Percentiles rank a stretch among this genome's conserved stretches.
Evolutionary conservation across 371 early-diverging fungal genomes (phyloP).

Genomic region (Circinella umbellata): DNA sequence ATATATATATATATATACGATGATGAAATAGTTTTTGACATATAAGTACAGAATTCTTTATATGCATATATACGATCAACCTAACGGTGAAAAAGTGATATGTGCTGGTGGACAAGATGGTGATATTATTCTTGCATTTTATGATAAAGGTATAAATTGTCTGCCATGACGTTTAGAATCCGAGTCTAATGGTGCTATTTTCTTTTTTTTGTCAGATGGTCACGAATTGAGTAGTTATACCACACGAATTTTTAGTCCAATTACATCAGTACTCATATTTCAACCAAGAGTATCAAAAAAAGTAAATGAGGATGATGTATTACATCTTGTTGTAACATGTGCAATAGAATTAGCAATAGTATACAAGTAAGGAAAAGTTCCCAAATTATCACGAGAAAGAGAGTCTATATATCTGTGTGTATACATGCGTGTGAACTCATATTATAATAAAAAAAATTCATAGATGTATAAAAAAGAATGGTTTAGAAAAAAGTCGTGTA

Average conservation of each 20-base stretch:
- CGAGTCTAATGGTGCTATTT: too few relatives aligned
- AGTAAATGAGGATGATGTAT: slow-evolving; percentile 36
- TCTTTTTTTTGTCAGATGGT: slow-evolving; percentile 25
- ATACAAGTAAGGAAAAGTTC: slow-evolving; percentile 43
- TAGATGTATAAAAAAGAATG: slow-evolving; percentile 41
- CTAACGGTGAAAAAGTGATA: slow-evolving; percentile 45
- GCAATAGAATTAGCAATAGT: slow-evolving; percentile 68
- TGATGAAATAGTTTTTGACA: background rate
- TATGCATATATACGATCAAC: slow-evolving; percentile 55
- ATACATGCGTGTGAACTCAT: too few relatives aligned
- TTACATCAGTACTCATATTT: slow-evolving; percentile 52
- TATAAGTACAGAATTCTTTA: slow-evolving; percentile 47
- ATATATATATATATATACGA: background rate
- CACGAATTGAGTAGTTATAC: slow-evolving; percentile 36
- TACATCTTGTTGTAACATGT: slow-evolving; percentile 66
- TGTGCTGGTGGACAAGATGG: slow-evolving; percentile 71
- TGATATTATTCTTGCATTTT: slow-evolving; percentile 51
- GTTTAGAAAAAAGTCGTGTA: slow-evolving; percentile 43
- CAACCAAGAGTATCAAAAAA: slow-evolving; percentile 53
- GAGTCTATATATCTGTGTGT: too few relatives aligned
- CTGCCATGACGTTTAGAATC: too few relatives aligned
- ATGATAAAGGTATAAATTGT: slow-evolving; percentile 26
- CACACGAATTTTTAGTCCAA: slow-evolving; percentile 49
- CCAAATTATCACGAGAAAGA: too few relatives aligned
- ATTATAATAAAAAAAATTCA: background rate